Conservation (phyloP, 768 basidiomycete species). For the Thelephora aurantiotincta region DNA sequence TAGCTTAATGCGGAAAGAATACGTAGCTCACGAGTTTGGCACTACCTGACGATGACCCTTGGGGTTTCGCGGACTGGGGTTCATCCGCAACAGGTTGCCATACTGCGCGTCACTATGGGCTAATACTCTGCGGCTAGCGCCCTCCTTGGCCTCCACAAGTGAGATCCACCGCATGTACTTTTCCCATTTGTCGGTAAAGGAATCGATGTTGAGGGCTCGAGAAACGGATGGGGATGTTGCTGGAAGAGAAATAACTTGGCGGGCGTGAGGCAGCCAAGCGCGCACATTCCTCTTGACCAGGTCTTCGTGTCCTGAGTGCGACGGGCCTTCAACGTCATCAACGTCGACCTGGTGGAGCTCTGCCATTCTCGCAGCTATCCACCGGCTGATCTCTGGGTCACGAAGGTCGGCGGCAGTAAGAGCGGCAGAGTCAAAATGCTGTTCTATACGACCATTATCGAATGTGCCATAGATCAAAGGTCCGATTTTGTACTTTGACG, state of each 20-base stretch:
- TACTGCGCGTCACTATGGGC: conserved; percentile 95
- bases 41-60: conserved; percentile 67
- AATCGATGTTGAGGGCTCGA: conserved; percentile 45
- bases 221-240: conserved; percentile 29
- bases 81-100: conserved; percentile 77
- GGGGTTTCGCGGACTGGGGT: conserved; percentile 32
- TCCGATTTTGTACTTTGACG: conserved; percentile 77
- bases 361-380: conserved; percentile 91
- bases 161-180: conserved; percentile 60
- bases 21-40: no score
- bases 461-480: conserved; percentile 92
- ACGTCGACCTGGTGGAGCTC: conserved; percentile 92
- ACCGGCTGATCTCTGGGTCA: conserved; percentile 58
- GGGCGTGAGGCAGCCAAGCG: conserved; percentile 59
- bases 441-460: conserved; percentile 87
- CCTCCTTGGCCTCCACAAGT: conserved; percentile 38
- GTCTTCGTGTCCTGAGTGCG: conserved; percentile 34
- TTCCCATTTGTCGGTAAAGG: conserved; percentile 50
- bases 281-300: conserved; percentile 53
- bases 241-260: conserved; percentile 58
- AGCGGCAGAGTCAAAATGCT: conserved; percentile 85
- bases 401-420: conserved; percentile 69
- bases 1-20: no score
- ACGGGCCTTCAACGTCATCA: conserved; percentile 38
- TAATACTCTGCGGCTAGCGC: conserved; percentile 56